phyloP scores from a whole-genome alignment of 108 stramenopile species.

The Licmophora abbreviata region DNA sequence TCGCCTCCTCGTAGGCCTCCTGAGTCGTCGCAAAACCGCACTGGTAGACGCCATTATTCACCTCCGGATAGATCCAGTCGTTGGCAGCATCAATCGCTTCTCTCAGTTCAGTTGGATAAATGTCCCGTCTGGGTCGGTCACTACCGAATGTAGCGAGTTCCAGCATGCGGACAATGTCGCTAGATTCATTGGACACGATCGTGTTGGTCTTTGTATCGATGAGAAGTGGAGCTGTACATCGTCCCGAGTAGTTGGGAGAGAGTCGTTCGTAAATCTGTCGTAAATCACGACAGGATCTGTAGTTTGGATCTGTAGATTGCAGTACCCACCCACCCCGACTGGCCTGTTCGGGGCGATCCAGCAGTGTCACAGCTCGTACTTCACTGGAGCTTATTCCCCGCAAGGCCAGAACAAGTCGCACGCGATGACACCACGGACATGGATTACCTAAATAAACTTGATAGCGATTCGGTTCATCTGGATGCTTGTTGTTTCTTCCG shows the following conservation, averaged over 20 bases:
- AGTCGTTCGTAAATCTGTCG: conserved; percentile 52
- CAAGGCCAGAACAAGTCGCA: conserved; percentile 38
- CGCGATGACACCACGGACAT: conserved; percentile 87
- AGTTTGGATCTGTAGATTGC: conserved; percentile 12
- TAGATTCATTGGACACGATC: conserved; percentile 83
- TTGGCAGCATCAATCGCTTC: conserved; percentile 64
- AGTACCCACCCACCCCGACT: conserved; percentile 85
- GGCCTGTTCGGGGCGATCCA: conserved; percentile 77
- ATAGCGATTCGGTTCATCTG: conserved; percentile 62
- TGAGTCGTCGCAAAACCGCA: conserved; percentile 86
- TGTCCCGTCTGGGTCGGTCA: conserved; percentile 27
- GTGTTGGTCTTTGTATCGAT: conserved; percentile 60
- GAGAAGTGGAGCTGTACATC: conserved; percentile 86
- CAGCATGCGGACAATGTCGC: conserved; percentile 82
- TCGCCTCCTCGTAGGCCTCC: conserved; percentile 69
- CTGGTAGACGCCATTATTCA: conserved; percentile 81
- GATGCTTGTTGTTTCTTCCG: conserved; percentile 9
- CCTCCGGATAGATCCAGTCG: conserved; percentile 61
- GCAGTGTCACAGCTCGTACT: conserved; percentile 48
- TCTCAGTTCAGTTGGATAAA: conserved; percentile 61
- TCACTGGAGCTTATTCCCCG: conserved; percentile 30
- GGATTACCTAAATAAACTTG: conserved; percentile 89
- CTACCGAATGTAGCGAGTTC: conserved; percentile 40
- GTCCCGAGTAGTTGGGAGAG: conserved; percentile 48
- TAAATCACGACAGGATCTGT: conserved; percentile 24